Percentiles rank a stretch among this genome's conserved stretches.
Evolutionary conservation across 2,329 filamentous ascomycete genomes (phyloP).

Genomic region (Massarina eburnea): DNA sequence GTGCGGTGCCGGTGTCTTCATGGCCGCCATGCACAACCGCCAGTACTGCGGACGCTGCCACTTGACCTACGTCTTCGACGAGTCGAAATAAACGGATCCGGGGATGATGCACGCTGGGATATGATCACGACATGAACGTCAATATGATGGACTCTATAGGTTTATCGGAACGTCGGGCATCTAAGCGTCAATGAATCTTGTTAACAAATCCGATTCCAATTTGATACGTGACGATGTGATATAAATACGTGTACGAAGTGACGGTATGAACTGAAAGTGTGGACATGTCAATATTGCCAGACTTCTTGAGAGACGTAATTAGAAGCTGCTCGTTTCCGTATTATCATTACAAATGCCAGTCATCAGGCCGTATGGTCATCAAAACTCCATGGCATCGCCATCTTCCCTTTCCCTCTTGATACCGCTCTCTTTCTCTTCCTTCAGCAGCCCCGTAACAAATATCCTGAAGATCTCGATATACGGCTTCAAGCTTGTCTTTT

Average conservation of each 20-base stretch:
- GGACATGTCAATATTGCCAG: too few relatives aligned
- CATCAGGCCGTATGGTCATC: too few relatives aligned
- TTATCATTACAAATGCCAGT: too few relatives aligned
- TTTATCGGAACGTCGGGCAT: constrained; percentile 26
- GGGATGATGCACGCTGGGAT: constrained; percentile 22
- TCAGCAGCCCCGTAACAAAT: constrained; percentile 78
- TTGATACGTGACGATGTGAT: too few relatives aligned
- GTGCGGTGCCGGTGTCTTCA: constrained; percentile 99
- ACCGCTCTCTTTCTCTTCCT: constrained; percentile 60
- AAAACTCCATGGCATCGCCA: constrained; percentile 59
- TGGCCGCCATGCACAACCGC: constrained; percentile 99
- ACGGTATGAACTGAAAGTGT: too few relatives aligned
- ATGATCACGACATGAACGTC: constrained; percentile 27
- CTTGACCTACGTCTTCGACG: constrained; percentile 71
- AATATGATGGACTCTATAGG: constrained; percentile 25
- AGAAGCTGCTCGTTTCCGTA: too few relatives aligned
- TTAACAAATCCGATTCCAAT: too few relatives aligned
- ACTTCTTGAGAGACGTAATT: too few relatives aligned
- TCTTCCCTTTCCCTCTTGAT: constrained; percentile 60
- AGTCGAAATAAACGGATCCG: constrained; percentile 55
- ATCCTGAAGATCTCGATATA: constrained; percentile 87
- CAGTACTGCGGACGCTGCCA: constrained; percentile 87
- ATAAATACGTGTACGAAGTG: too few relatives aligned
- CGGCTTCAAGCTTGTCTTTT: constrained; percentile 93
- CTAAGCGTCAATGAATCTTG: constrained; percentile 30